phyloP scores from a whole-genome alignment of 2,329 filamentous ascomycete genomes.

The Aspergillus fumigatiaffinis region DNA sequence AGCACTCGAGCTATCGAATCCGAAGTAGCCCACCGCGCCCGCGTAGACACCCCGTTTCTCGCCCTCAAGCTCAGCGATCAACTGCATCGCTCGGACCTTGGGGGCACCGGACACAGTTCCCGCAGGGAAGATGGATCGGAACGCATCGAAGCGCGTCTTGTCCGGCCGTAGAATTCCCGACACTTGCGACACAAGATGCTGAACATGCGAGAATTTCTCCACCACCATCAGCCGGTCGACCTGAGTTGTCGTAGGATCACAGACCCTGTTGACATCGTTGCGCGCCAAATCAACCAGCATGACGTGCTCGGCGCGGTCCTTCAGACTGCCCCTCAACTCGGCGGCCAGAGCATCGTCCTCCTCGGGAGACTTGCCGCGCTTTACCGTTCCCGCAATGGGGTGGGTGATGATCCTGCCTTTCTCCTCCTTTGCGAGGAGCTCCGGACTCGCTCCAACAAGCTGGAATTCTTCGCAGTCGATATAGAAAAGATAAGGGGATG shows the following conservation, averaged over 20 bases:
- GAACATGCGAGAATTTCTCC: slow-evolving; percentile 92
- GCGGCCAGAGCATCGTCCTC: slow-evolving; percentile 78
- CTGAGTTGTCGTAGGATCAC: slow-evolving; percentile 80
- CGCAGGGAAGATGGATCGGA: slow-evolving; percentile 93
- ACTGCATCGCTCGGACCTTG: slow-evolving; percentile 94
- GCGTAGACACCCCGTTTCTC: slow-evolving; percentile 96
- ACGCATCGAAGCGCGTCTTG: slow-evolving; percentile 90
- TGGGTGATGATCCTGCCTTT: slow-evolving; percentile 86
- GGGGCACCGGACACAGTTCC: slow-evolving; percentile 94
- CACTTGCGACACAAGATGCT: slow-evolving; percentile 94
- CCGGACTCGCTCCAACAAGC: slow-evolving; percentile 90
- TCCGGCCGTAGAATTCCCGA: slow-evolving; percentile 79
- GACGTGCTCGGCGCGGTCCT: slow-evolving; percentile 92
- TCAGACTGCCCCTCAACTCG: slow-evolving; percentile 73
- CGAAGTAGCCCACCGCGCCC: slow-evolving; percentile 94
- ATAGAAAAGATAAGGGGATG: slow-evolving; percentile 96
- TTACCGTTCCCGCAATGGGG: slow-evolving; percentile 93
- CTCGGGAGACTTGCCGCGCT: slow-evolving; percentile 72
- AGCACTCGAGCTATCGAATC: slow-evolving; percentile 68
- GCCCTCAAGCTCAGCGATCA: slow-evolving; percentile 88
- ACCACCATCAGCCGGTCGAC: slow-evolving; percentile 95
- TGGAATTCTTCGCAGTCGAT: slow-evolving; percentile 89
- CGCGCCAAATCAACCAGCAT: slow-evolving; percentile 96
- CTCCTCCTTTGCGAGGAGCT: slow-evolving; percentile 90
- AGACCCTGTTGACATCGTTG: slow-evolving; percentile 95